Evolutionary conservation across 306 rosid species (phyloP).

Genomic region (Macrotyloma uniflorum): DNA sequence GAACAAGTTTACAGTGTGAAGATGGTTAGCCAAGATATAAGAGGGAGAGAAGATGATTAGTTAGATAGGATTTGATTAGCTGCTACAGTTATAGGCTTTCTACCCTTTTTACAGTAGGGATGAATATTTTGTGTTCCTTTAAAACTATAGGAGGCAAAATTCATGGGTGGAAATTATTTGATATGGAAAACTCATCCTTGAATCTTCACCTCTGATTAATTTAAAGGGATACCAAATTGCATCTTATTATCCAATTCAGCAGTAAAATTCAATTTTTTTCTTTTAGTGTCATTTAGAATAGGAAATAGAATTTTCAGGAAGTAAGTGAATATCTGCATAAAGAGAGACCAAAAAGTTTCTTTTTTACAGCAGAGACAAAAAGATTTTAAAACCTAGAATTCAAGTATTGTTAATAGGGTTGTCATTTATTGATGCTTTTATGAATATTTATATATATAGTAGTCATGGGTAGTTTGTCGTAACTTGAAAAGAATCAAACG

Average conservation of each 20-base stretch:
- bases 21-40: conserved; percentile 53
- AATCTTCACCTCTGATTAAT: not conserved
- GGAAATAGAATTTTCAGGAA: conserved; percentile 1
- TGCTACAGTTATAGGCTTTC: conserved; percentile 37
- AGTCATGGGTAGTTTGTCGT: too few relatives aligned
- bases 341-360: too few relatives aligned
- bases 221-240: not conserved
- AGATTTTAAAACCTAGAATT: conserved; percentile 30
- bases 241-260: conserved; percentile 28
- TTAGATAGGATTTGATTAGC: conserved; percentile 34
- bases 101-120: not conserved
- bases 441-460: too few relatives aligned
- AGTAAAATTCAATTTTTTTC: conserved; percentile 18
- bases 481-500: not conserved
- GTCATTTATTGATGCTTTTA: not conserved
- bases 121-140: not conserved
- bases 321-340: conserved; percentile 30
- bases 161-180: not conserved
- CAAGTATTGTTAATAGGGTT: conserved; percentile 41
- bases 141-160: not conserved
- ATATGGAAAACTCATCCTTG: not conserved
- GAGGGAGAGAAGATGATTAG: conserved; percentile 11
- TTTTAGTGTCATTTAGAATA: conserved; percentile 35
- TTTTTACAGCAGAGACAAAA: conserved; percentile 5
- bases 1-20: conserved; percentile 85